Base-by-base conservation (phyloP, 495 filamentous ascomycete genomes). In the Staphylotrichum tortipilum region DNA sequence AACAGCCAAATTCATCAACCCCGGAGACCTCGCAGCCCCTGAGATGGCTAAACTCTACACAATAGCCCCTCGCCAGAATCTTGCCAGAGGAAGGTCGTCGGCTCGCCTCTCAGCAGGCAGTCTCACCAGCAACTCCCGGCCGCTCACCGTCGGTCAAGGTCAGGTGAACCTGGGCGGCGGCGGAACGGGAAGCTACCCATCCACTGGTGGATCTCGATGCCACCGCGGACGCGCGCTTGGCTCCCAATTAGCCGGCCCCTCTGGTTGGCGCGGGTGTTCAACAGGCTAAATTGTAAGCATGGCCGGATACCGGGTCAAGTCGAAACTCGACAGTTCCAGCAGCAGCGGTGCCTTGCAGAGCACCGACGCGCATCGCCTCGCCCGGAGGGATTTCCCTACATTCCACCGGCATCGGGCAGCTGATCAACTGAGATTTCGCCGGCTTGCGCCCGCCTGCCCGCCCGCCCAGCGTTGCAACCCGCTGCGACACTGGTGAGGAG, bases 271-370 rank as follows among this genome's bases (percentile, higher is more conserved):
- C 37, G 46, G 45, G 57, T 47, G n/a, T n/a, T 49, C 5, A 61
- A 53, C 44, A 56, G 62, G 55, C 56, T 61, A 63, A 65, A 63
- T 59, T 31, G 49, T 44, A 28, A 33, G 47, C 58, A 40, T 49
- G 48, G 58, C 60, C 55, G 62, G 62, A 57, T 61, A 49, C 60
- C 62, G 58, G 60, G 62, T 61, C 58, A 57, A 61, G 44, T 58
- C 55, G 29, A 52, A n/a, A 10, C 37, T 41, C 24, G 24, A n/a
- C 41, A 43, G 47, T 29, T 53, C 47, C 49, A 49, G 46, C 47
- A 48, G 21, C 23, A 29, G 42, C 42, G 30, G 2, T 28, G 26
- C 26, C 50, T 24, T 26, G 23, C n/a, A n/a, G n/a, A n/a, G 35
- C 44, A 33, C 12, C 33, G 21, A 15, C n/a, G 33, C 40, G 11